A percentile compares a stretch with the other conserved stretches of the same genome.
These are phyloP conservation scores for Colletotrichum liriopes DNA, from an alignment of 2,329 filamentous ascomycete genomes.

Conservation along the genomic window DNA sequence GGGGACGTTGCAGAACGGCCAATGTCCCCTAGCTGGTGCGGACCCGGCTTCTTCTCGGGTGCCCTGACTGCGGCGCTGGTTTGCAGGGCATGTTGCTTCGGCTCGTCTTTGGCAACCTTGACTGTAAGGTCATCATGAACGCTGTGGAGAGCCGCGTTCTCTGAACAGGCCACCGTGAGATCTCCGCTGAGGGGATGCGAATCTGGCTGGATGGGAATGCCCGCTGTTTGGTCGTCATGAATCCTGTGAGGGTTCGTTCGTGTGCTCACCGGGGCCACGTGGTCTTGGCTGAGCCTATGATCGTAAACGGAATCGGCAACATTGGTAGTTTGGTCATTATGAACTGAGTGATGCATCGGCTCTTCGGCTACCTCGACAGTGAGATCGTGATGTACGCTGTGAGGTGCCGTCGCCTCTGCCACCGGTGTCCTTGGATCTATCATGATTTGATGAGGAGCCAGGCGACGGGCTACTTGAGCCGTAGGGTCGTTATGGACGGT, in stretches of 20 bases:
- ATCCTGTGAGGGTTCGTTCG: slow-evolving; percentile 3
- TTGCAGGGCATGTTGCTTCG: slow-evolving; percentile 15
- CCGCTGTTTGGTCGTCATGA: slow-evolving; percentile 23
- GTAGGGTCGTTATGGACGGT: slow-evolving; percentile 29
- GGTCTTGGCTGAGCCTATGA: slow-evolving; percentile 32
- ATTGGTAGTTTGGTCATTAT: slow-evolving; percentile 10
- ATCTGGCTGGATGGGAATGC: slow-evolving; percentile 3
- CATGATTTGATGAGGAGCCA: slow-evolving; percentile 21
- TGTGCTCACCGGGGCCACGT: not conserved
- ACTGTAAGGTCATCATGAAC: slow-evolving; percentile 16
- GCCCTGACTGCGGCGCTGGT: not conserved
- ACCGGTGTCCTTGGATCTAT: slow-evolving; percentile 10
- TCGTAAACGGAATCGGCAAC: slow-evolving; percentile 7
- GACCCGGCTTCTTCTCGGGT: slow-evolving; percentile 4
- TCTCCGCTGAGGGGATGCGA: slow-evolving; percentile 10
- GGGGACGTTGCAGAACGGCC: slow-evolving; percentile 17
- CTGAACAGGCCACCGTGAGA: not conserved
- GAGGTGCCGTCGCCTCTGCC: not conserved
- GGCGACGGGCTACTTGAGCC: slow-evolving; percentile 3
- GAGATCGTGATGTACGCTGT: slow-evolving; percentile 22
- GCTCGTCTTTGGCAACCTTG: slow-evolving; percentile 9
- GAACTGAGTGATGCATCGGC: slow-evolving; percentile 17
- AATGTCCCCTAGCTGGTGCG: not conserved
- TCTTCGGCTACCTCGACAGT: slow-evolving; percentile 10
- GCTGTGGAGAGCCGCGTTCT: not conserved